phyloP scores from a whole-genome alignment of 768 basidiomycete genomes.

The Tulasnella sp. region DNA sequence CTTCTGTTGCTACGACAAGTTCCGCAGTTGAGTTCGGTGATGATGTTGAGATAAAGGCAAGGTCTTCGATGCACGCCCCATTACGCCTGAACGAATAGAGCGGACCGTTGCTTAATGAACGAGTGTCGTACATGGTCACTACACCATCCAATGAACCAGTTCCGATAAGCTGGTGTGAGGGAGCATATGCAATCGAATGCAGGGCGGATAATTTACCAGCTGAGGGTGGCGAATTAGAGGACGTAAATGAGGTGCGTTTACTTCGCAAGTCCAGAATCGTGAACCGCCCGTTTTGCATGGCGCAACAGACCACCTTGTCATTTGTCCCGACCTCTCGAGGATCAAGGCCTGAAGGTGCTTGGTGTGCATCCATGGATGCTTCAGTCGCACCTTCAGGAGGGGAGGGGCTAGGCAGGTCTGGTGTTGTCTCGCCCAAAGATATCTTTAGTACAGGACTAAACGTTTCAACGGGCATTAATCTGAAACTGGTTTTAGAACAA shows the following conservation, averaged over 20 bases:
- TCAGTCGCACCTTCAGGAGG: background rate
- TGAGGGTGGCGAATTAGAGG: conserved; percentile 17
- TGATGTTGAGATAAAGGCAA: conserved; percentile 27
- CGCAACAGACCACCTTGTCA: conserved; percentile 40
- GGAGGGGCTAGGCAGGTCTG: conserved; percentile 6
- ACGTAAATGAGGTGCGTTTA: conserved; percentile 23
- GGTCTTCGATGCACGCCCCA: conserved; percentile 31
- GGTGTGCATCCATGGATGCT: conserved; percentile 9
- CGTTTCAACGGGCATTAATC: conserved; percentile 30
- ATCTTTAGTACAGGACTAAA: conserved; percentile 35
- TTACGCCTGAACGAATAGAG: conserved; percentile 13
- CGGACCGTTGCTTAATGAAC: conserved; percentile 32
- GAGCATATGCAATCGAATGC: conserved; percentile 36
- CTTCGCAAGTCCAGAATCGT: conserved; percentile 42
- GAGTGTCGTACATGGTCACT: conserved; percentile 43
- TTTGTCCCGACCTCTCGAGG: conserved; percentile 35
- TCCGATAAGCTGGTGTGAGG: conserved; percentile 34
- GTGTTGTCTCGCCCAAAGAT: conserved; percentile 31
- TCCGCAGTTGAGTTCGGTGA: background rate
- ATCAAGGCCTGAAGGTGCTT: conserved; percentile 14
- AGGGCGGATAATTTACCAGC: too few species aligned
- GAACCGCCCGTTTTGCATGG: conserved; percentile 42
- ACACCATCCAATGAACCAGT: conserved; percentile 47
- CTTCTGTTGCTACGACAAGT: conserved; percentile 40
- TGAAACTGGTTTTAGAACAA: too few species aligned